Conservation (phyloP, 179 eudicot genomes). For the Spergularia azorica region DNA sequence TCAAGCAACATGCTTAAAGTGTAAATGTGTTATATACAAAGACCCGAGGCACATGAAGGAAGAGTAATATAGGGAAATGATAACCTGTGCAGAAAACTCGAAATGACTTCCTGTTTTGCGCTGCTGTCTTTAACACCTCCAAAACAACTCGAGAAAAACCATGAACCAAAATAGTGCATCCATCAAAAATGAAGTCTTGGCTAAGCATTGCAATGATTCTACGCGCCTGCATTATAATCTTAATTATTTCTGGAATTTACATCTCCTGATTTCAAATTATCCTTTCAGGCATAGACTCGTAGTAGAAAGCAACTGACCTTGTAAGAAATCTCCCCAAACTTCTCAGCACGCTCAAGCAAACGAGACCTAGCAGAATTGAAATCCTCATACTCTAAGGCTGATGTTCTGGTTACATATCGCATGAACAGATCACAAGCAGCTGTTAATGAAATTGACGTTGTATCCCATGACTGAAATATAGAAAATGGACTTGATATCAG, state of each 20-base stretch:
- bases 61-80: slow-evolving; percentile 4
- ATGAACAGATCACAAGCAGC: slow-evolving; percentile 97
- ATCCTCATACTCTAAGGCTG: slow-evolving; percentile 93
- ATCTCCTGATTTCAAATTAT: not conserved
- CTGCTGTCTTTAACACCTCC: slow-evolving; percentile 86
- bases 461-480: slow-evolving; percentile 80
- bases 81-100: slow-evolving; percentile 95
- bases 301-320: slow-evolving; percentile 51
- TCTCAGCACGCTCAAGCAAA: slow-evolving; percentile 96
- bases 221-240: slow-evolving; percentile 65
- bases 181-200: slow-evolving; percentile 95
- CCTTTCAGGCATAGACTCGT: not conserved
- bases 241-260: not conserved
- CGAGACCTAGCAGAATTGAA: slow-evolving; percentile 91
- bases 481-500: slow-evolving; percentile 16
- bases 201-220: slow-evolving; percentile 87
- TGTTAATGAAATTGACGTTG: slow-evolving; percentile 93
- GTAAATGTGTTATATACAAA: no score
- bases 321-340: slow-evolving; percentile 92
- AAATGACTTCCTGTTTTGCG: slow-evolving; percentile 68
- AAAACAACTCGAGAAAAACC: slow-evolving; percentile 91
- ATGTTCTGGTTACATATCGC: slow-evolving; percentile 95
- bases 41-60: no score
- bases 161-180: slow-evolving; percentile 93
- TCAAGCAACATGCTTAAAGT: no score